A percentile compares a stretch with the other conserved stretches of the same genome.
phyloP scores from a whole-genome alignment of 2,329 filamentous ascomycete species.

The Scytalidium lignicola region DNA sequence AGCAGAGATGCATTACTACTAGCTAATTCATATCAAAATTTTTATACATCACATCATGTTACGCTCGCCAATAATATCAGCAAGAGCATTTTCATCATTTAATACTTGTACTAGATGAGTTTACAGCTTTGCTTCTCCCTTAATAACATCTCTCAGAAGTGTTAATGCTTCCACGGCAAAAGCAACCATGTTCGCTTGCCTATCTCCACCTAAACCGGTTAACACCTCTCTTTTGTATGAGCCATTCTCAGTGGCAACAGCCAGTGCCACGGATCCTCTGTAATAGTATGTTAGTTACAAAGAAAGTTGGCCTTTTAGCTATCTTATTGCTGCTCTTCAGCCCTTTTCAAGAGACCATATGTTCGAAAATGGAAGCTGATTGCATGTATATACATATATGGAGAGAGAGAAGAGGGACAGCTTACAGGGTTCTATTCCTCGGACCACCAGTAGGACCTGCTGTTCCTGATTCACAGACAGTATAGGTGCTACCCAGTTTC shows the following conservation, averaged over 20 bases:
- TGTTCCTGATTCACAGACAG: slow-evolving; percentile 54
- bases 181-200: slow-evolving; percentile 56
- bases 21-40: no score
- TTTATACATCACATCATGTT: no score
- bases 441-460: slow-evolving; percentile 57
- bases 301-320: no score
- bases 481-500: slow-evolving; percentile 52
- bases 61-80: no score
- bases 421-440: slow-evolving; percentile 51
- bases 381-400: no score
- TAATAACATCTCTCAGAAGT: slow-evolving; percentile 51
- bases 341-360: background rate
- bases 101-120: no score
- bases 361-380: background rate
- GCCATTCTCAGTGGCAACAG: slow-evolving; percentile 49
- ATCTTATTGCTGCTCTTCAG: background rate
- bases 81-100: no score
- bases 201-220: slow-evolving; percentile 46
- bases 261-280: slow-evolving; percentile 58
- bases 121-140: slow-evolving; percentile 25
- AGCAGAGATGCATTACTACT: no score
- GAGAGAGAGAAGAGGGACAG: slow-evolving; percentile 8
- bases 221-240: slow-evolving; percentile 49
- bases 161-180: slow-evolving; percentile 55
- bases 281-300: background rate